Evolutionary conservation across 495 filamentous ascomycete genomes (phyloP).

Genomic region (Neurospora intermedia): DNA sequence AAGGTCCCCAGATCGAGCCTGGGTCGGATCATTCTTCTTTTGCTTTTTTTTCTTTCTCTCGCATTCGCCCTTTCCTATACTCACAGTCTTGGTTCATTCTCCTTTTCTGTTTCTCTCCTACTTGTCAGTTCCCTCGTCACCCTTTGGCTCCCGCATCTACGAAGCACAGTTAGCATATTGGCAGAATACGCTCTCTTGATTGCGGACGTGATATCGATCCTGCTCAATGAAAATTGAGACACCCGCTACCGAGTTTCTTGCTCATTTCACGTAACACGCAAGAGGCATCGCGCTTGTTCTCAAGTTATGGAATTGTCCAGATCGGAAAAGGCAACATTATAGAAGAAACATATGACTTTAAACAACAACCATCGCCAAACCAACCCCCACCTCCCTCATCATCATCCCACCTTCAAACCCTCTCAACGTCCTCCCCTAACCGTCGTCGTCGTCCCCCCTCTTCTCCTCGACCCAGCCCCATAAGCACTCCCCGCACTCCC

Average conservation of each 20-base stretch:
- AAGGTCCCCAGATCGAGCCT: neutral
- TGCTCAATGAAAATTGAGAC: too few relatives aligned
- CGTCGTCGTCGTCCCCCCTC: neutral
- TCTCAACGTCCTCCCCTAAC: neutral
- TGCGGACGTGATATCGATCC: too few relatives aligned
- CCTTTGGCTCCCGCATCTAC: too few relatives aligned
- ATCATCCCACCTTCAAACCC: neutral
- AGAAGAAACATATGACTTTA: neutral
- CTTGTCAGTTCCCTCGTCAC: too few relatives aligned
- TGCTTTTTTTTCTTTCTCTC: neutral
- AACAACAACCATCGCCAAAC: neutral
- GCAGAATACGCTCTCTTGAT: too few relatives aligned
- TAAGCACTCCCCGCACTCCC: neutral
- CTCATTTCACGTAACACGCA: too few relatives aligned
- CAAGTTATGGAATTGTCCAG: too few relatives aligned
- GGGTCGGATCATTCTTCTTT: neutral
- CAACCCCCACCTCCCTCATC: neutral
- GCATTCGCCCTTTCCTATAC: neutral
- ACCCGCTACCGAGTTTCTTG: too few relatives aligned
- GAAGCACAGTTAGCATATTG: too few relatives aligned
- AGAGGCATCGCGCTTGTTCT: too few relatives aligned
- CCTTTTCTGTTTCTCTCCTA: neutral
- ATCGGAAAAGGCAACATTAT: too few relatives aligned
- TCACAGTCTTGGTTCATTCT: too few relatives aligned
- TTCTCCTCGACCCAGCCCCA: neutral